Evolutionary conservation across 352 stramenopile genomes (phyloP).

Genomic region (Pilasporangium apinafurcum): DNA sequence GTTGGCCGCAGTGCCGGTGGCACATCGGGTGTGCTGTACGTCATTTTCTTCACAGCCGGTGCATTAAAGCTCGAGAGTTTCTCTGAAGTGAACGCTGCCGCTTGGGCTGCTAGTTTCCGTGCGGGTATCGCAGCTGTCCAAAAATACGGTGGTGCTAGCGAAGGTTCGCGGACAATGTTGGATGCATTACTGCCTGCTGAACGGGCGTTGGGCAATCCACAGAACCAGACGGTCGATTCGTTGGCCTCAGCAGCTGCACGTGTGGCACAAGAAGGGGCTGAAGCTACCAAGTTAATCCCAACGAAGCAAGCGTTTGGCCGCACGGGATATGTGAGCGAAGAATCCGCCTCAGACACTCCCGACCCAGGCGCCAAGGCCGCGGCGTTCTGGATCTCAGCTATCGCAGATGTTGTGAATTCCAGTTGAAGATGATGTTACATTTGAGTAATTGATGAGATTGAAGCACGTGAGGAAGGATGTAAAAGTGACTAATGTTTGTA

Average conservation of each 20-base stretch:
- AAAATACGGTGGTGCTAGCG: slow-evolving; percentile 91
- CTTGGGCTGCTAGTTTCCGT: slow-evolving; percentile 50
- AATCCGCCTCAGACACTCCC: slow-evolving; percentile 80
- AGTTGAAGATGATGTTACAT: slow-evolving; percentile 7
- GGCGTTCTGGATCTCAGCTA: slow-evolving; percentile 81
- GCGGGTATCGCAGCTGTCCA: slow-evolving; percentile 77
- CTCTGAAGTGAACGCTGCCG: slow-evolving; percentile 16
- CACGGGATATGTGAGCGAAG: slow-evolving; percentile 87
- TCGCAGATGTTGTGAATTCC: slow-evolving; percentile 37
- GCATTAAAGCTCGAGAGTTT: slow-evolving; percentile 44
- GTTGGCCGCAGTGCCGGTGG: slow-evolving; percentile 86
- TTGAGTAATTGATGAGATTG: slow-evolving; percentile 1
- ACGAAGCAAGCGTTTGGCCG: slow-evolving; percentile 66
- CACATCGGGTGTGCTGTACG: slow-evolving; percentile 92
- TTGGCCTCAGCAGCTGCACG: slow-evolving; percentile 43
- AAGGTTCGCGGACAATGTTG: slow-evolving; percentile 95
- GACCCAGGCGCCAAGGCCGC: slow-evolving; percentile 94
- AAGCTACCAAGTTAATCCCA: slow-evolving; percentile 88
- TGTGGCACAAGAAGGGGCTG: slow-evolving; percentile 82
- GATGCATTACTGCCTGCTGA: slow-evolving; percentile 92
- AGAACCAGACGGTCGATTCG: slow-evolving; percentile 9
- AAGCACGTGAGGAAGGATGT: not conserved
- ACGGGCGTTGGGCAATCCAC: slow-evolving; percentile 26
- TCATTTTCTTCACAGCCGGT: slow-evolving; percentile 88
- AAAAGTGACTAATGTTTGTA: not conserved